These are phyloP conservation scores for Tetrahymena malaccensis DNA, from an alignment of 73 alveolate genomes.

Conservation along the genomic window DNA sequence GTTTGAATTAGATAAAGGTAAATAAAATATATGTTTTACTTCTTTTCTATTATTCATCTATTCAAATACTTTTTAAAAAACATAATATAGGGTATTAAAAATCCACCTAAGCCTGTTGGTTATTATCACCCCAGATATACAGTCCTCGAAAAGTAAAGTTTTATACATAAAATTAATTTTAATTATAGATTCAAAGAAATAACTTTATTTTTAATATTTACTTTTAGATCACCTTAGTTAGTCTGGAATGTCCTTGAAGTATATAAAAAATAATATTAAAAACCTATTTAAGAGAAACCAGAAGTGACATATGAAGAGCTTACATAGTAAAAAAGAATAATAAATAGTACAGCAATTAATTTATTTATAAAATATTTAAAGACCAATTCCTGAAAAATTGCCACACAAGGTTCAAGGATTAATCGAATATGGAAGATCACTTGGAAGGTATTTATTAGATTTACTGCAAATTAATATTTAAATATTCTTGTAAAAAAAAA, in stretches of 20 bases:
- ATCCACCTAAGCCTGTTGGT: slow-evolving; percentile 22
- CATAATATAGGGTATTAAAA: background rate
- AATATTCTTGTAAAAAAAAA: background rate
- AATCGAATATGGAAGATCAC: background rate
- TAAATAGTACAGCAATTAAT: background rate
- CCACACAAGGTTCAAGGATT: background rate
- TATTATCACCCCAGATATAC: slow-evolving; percentile 34
- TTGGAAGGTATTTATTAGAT: background rate
- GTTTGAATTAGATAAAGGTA: background rate
- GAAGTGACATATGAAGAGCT: background rate
- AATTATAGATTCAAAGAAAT: too few species aligned
- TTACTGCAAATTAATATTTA: background rate
- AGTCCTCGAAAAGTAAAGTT: slow-evolving; percentile 14
- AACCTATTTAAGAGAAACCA: background rate
- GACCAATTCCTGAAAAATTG: background rate
- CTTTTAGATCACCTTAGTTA: background rate
- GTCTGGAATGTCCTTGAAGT: background rate
- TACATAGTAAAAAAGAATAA: background rate
- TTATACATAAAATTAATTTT: too few species aligned
- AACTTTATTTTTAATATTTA: background rate
- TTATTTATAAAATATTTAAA: background rate
- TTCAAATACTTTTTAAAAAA: background rate
- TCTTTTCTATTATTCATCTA: background rate
- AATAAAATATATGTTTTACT: background rate
- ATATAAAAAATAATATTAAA: background rate